Conservation (phyloP, 2,329 filamentous ascomycete species). For the Purpureocillium lavendulum region DNA sequence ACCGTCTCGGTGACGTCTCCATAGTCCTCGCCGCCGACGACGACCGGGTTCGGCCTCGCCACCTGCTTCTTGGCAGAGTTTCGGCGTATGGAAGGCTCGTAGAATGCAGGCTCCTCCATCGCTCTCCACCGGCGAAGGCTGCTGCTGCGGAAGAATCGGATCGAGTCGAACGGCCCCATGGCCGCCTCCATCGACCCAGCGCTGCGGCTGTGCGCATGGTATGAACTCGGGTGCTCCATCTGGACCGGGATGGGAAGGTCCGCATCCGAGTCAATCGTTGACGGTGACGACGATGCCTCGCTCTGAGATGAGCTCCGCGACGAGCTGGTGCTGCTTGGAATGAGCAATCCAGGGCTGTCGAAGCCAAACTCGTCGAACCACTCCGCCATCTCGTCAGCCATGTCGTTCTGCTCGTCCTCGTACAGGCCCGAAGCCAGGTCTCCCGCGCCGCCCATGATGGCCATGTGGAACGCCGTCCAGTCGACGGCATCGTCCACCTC, state of each 20-base stretch:
- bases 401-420: constrained; percentile 34
- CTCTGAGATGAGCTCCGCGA: constrained; percentile 13
- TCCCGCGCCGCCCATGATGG: constrained; percentile 48
- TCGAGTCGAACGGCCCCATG: constrained; percentile 14
- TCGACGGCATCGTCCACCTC: constrained; percentile 42
- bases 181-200: constrained; percentile 11
- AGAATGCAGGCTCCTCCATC: constrained; percentile 15
- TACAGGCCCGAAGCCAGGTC: constrained; percentile 36
- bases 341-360: constrained; percentile 30
- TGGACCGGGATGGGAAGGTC: constrained; percentile 29
- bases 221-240: constrained; percentile 20
- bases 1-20: constrained; percentile 9
- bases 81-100: constrained; percentile 1
- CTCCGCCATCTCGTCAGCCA: constrained; percentile 31
- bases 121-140: not conserved
- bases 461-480: constrained; percentile 60
- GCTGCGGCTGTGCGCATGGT: constrained; percentile 1
- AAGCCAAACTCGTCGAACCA: constrained; percentile 48
- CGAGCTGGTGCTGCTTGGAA: constrained; percentile 12
- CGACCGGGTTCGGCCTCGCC: constrained; percentile 31
- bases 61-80: constrained; percentile 9
- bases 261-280: constrained; percentile 20
- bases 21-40: constrained; percentile 29
- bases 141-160: constrained; percentile 21
- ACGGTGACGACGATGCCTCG: constrained; percentile 17